Conservation (phyloP, 306 rosid species). For the Comarum palustre region DNA sequence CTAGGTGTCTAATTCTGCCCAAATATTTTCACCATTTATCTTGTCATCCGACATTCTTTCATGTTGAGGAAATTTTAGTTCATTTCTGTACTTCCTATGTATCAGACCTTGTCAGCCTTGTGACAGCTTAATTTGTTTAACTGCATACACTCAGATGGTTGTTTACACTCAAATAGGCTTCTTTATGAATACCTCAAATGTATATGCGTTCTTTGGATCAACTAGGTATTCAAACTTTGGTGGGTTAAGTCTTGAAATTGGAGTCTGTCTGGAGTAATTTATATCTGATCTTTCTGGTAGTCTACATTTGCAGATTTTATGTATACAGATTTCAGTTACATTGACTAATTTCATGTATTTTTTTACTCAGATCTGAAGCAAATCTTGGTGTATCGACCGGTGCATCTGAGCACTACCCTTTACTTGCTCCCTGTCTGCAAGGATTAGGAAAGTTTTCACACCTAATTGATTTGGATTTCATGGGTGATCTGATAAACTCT, state of each 20-base stretch:
- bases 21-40: neutral
- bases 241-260: neutral
- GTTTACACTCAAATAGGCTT: neutral
- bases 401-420: slow-evolving; percentile 53
- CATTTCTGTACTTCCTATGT: neutral
- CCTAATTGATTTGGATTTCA: slow-evolving; percentile 83
- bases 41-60: neutral
- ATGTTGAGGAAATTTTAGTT: neutral
- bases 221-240: neutral
- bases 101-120: neutral
- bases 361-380: slow-evolving; percentile 57
- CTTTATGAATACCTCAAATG: neutral
- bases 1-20: neutral
- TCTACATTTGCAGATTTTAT: neutral
- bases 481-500: slow-evolving; percentile 80
- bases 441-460: slow-evolving; percentile 92
- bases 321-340: slow-evolving; percentile 20
- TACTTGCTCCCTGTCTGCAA: slow-evolving; percentile 80
- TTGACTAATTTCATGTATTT: slow-evolving; percentile 29
- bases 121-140: neutral
- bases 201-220: neutral
- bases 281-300: slow-evolving; percentile 1
- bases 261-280: neutral
- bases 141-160: neutral
- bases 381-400: slow-evolving; percentile 31